A percentile compares a stretch with the other conserved stretches of the same genome.
Evolutionary conservation across 2,329 filamentous ascomycete species (phyloP).

Genomic region (Tolypocladium album): DNA sequence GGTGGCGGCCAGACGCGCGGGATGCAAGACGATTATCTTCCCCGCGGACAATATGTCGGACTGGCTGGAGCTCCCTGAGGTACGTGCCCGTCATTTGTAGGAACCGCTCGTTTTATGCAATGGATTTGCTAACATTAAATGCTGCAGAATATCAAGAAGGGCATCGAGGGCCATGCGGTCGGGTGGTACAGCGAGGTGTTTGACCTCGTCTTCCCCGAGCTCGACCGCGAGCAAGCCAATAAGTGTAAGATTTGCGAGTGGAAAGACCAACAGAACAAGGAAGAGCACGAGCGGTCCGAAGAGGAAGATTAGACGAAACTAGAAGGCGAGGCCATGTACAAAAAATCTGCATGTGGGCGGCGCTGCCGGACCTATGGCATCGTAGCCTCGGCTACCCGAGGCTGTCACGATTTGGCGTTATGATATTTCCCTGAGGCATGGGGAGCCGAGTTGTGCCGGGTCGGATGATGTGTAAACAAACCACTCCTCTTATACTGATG

Average conservation of each 20-base stretch:
- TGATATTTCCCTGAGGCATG: not conserved
- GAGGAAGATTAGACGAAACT: constrained; percentile 19
- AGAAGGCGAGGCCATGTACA: not conserved
- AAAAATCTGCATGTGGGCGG: constrained; percentile 1
- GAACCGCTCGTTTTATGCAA: not conserved
- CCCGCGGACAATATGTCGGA: constrained; percentile 91
- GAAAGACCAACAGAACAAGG: constrained; percentile 35
- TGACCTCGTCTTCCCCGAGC: constrained; percentile 72
- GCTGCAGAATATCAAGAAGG: constrained; percentile 88
- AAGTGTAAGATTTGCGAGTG: constrained; percentile 54
- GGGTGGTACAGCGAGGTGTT: constrained; percentile 95
- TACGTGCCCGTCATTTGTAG: constrained; percentile 37
- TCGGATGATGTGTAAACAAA: not conserved
- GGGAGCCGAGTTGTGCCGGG: not conserved
- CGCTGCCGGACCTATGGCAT: constrained; percentile 2
- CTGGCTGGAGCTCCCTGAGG: constrained; percentile 94
- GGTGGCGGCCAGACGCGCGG: constrained; percentile 83
- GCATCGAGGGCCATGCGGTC: constrained; percentile 82
- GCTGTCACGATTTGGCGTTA: constrained; percentile 5
- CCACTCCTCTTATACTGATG: not conserved
- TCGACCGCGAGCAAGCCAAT: constrained; percentile 66
- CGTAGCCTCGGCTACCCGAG: not conserved
- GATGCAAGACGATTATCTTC: constrained; percentile 90
- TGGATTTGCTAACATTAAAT: not conserved
- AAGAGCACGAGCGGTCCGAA: constrained; percentile 23